A percentile compares a stretch with the other conserved stretches of the same genome.
phyloP scores from a whole-genome alignment of 148 eudicot genomes.

The Vaccinium vitisidaea region DNA sequence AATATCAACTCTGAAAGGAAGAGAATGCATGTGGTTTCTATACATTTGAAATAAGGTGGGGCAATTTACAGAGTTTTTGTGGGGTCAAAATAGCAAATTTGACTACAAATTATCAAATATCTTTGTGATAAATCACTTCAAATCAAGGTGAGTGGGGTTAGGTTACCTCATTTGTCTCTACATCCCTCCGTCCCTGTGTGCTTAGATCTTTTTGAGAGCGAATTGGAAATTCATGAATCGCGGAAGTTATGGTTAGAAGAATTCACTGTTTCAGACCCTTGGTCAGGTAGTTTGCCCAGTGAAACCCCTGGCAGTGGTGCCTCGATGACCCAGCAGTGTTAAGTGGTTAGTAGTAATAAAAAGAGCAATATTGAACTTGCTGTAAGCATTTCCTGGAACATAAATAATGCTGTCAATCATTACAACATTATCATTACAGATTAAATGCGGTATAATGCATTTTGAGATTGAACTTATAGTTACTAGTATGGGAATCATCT shows the following conservation, averaged over 20 bases:
- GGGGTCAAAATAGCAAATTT: no score
- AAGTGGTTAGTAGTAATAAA: background rate
- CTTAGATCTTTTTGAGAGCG: background rate
- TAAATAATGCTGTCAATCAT: background rate
- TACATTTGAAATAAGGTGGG: no score
- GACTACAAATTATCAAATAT: no score
- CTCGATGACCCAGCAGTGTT: background rate
- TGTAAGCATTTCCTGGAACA: background rate
- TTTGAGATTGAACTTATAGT: background rate
- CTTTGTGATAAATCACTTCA: no score
- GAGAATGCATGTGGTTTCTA: no score
- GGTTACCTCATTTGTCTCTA: no score
- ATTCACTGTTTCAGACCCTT: background rate
- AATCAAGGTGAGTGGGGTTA: no score
- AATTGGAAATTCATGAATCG: background rate
- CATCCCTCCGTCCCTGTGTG: background rate
- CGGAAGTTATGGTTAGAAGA: background rate
- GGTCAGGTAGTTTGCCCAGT: background rate
- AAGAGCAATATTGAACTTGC: background rate
- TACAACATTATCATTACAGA: background rate
- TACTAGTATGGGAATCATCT: constrained; percentile 6
- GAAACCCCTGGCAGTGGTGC: background rate
- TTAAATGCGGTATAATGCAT: background rate
- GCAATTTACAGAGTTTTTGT: no score
- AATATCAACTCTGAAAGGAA: no score